Base-by-base conservation (phyloP, 805 yeast genomes). In the Yarrowia bubula region DNA sequence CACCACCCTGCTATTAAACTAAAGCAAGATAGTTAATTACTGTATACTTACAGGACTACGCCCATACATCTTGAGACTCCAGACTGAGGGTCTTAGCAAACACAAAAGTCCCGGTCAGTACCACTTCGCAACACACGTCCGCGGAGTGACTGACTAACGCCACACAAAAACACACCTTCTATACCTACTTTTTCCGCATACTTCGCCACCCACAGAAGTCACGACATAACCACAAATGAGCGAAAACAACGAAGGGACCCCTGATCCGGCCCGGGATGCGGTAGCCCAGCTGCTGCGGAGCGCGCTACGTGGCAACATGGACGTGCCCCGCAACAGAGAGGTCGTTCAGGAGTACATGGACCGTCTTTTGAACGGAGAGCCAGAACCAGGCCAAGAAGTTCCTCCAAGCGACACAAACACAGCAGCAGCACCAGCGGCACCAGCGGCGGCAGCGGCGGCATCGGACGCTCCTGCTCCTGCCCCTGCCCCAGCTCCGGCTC, bases 211-310 rank as follows among this genome's bases (percentile, higher is more conserved):
- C 13, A 35, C 55, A 35, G 43, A 13, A 51, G 42, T 31, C 13
- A 13, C 15, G 28, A 22, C 28, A 22, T 22, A 22, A 47, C 39
- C 22, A n/a, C 14, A 47, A 7, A 55, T 55, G 61, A 55, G 61
- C 47, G 61, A 55, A 33, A 28, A 55, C 28, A 41, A 55, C 37
- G 44, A 39, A 37, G 38, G 47, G 42, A 38, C 61, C n/a, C 47
- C 61, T 39, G 61, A 55, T 55, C 61, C 61, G 28, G 47, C 61
- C 47, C 61, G 47, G 38, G 47, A 55, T 33, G 47, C 61, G 38
- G 61, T 55, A 37, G 61, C 61, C 31, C 46, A 55, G 3, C 61
- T 55, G 13, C 14, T 55, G 15, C 61, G 47, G 13, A 41, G 47
- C 38, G 61, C 61, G 2, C 61, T 55, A 37, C 61, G 61, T 31